These are phyloP conservation scores for Fusarium burgessii DNA, from an alignment of 2,329 filamentous ascomycete genomes.

Conservation along the genomic window DNA sequence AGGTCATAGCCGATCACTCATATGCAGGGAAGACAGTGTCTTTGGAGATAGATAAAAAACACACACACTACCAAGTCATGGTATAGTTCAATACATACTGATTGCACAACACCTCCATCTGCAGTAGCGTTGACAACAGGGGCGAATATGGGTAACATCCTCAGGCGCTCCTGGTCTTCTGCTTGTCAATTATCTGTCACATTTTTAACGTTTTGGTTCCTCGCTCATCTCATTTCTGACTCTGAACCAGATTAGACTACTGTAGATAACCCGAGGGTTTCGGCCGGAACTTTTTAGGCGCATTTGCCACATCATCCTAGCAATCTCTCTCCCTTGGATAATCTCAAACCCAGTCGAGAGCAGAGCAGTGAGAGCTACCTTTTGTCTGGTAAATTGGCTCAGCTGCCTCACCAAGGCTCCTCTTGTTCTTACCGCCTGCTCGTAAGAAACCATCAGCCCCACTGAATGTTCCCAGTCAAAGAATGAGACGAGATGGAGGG, in stretches of 20 bases:
- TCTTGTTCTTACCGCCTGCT: constrained; percentile 31
- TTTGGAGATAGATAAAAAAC: constrained; percentile 22
- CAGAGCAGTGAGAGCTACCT: constrained; percentile 19
- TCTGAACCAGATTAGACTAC: constrained; percentile 24
- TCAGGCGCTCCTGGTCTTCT: constrained; percentile 23
- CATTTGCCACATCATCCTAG: constrained; percentile 33
- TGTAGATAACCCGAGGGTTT: constrained; percentile 37
- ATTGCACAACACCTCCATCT: constrained; percentile 22
- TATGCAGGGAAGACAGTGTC: constrained; percentile 30
- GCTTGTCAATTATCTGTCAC: constrained; percentile 16
- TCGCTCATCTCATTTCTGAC: constrained; percentile 21
- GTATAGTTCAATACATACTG: not conserved
- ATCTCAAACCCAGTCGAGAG: constrained; percentile 35
- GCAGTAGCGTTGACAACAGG: constrained; percentile 37
- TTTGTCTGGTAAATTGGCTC: constrained; percentile 12
- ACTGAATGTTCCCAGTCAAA: constrained; percentile 32
- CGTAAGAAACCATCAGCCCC: constrained; percentile 11
- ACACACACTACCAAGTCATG: constrained; percentile 21
- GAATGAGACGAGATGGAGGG: constrained; percentile 30
- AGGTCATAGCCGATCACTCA: constrained; percentile 38
- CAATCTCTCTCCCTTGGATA: constrained; percentile 35
- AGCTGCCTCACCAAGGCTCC: constrained; percentile 23
- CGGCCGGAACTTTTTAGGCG: constrained; percentile 40
- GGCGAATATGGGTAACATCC: constrained; percentile 25
- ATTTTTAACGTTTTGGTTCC: constrained; percentile 23